These are phyloP conservation scores for Plantago lanceolata DNA, from an alignment of 305 asterid genomes.

Conservation along the genomic window DNA sequence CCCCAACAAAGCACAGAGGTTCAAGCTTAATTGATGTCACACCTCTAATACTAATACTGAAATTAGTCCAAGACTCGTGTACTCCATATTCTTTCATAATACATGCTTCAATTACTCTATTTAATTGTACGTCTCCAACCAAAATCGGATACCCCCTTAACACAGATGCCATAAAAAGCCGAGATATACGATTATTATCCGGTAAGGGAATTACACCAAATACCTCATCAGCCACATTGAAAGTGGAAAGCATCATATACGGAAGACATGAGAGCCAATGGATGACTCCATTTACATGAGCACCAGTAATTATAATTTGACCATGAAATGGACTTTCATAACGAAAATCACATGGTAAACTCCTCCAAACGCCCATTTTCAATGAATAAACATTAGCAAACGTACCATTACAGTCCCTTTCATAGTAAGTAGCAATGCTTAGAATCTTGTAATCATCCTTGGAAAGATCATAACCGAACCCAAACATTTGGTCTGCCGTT, in stretches of 20 bases:
- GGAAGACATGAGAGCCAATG: background rate
- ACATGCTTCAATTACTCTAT: background rate
- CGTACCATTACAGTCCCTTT: too few relatives aligned
- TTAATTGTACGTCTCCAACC: background rate
- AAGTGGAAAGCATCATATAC: background rate
- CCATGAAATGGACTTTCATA: background rate
- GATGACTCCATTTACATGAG: background rate
- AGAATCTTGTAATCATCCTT: constrained; percentile 5
- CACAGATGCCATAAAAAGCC: background rate
- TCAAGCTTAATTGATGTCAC: too few relatives aligned
- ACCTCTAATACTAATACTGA: background rate
- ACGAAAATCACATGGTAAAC: background rate
- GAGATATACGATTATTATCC: background rate
- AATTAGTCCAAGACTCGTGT: background rate
- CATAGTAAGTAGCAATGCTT: background rate
- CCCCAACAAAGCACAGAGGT: background rate
- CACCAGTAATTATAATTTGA: too few relatives aligned
- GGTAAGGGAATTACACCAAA: background rate
- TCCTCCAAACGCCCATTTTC: constrained; percentile 3
- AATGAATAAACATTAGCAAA: background rate
- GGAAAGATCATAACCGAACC: background rate
- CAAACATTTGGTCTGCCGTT: background rate
- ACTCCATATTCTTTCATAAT: background rate
- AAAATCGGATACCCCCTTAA: background rate
- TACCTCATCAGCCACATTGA: background rate